Evolutionary conservation across 2,329 filamentous ascomycete species (phyloP).

Genomic region (Nigrospora oryzae): DNA sequence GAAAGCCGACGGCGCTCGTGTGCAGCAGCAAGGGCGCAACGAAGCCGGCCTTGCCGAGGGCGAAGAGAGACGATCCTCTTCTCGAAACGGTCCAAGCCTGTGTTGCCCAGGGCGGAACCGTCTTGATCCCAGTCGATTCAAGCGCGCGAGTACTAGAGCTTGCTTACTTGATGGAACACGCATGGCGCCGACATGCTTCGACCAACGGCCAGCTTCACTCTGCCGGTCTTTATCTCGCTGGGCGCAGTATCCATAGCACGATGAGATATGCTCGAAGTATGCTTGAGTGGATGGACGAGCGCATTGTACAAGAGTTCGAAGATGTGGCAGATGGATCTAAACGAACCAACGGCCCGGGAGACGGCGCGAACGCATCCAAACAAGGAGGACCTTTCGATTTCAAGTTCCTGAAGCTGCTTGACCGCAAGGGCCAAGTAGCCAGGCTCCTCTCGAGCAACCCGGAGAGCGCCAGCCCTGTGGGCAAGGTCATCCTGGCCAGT

Average conservation of each 20-base stretch:
- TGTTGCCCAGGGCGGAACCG: constrained; percentile 75
- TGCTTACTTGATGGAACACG: constrained; percentile 84
- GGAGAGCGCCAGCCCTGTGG: constrained; percentile 33
- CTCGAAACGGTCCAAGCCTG: constrained; percentile 75
- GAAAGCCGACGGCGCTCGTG: constrained; percentile 86
- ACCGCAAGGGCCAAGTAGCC: constrained; percentile 72
- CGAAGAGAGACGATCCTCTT: constrained; percentile 77
- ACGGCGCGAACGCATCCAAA: constrained; percentile 38
- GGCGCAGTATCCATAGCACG: constrained; percentile 77
- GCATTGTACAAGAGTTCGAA: constrained; percentile 87
- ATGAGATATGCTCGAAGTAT: constrained; percentile 90
- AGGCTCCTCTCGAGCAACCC: constrained; percentile 47
- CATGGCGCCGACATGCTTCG: constrained; percentile 64
- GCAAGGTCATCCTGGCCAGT: constrained; percentile 80
- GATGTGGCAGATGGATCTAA: constrained; percentile 47
- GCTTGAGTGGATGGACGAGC: constrained; percentile 99
- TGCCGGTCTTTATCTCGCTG: constrained; percentile 70
- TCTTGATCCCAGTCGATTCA: constrained; percentile 89
- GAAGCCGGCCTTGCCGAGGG: constrained; percentile 59
- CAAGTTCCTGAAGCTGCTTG: constrained; percentile 72
- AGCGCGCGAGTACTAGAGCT: constrained; percentile 91
- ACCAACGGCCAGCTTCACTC: constrained; percentile 42
- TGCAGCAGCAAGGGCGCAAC: constrained; percentile 82
- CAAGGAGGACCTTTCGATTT: constrained; percentile 79
- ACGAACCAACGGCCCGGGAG: constrained; percentile 34